These are phyloP conservation scores for Gardenia jasminoides DNA, from an alignment of 257 asterid genomes.

Conservation along the genomic window DNA sequence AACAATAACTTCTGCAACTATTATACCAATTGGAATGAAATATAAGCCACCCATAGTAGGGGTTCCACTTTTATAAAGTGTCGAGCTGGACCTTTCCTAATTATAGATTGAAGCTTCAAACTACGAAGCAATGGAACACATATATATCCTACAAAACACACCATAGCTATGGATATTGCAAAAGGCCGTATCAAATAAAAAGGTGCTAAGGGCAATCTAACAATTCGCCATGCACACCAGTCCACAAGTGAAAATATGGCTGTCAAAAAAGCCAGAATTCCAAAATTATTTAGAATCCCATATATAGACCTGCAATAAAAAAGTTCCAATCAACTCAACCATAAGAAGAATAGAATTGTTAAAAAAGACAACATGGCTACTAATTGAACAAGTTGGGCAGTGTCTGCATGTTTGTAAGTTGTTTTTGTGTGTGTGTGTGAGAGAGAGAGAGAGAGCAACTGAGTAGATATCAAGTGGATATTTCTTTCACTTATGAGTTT, in stretches of 20 bases:
- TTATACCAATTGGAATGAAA: constrained; percentile 73
- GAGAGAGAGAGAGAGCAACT: too few relatives aligned
- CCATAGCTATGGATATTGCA: constrained; percentile 52
- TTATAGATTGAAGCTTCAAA: constrained; percentile 50
- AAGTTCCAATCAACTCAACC: constrained; percentile 14
- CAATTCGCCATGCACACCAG: constrained; percentile 83
- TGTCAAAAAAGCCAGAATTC: constrained; percentile 51
- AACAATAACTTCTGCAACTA: constrained; percentile 65
- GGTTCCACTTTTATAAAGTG: constrained; percentile 65
- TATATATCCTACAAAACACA: constrained; percentile 66
- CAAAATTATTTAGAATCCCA: constrained; percentile 73
- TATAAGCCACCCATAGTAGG: constrained; percentile 88
- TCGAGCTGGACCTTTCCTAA: constrained; percentile 46
- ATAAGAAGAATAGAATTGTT: not conserved
- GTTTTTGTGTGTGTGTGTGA: too few relatives aligned
- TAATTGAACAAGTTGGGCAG: not conserved
- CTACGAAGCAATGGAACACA: constrained; percentile 77
- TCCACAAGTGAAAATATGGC: constrained; percentile 67
- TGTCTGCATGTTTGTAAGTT: not conserved
- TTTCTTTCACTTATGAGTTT: not conserved
- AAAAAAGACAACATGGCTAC: not conserved
- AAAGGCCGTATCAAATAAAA: constrained; percentile 75
- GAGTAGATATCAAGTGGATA: not conserved
- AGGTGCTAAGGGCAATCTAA: constrained; percentile 83
- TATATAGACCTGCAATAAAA: constrained; percentile 57